Evolutionary conservation across 2,329 filamentous ascomycete species (phyloP), one percentile per base, ranked within the genome.

Genomic region (Ascochyta lentis): DNA sequence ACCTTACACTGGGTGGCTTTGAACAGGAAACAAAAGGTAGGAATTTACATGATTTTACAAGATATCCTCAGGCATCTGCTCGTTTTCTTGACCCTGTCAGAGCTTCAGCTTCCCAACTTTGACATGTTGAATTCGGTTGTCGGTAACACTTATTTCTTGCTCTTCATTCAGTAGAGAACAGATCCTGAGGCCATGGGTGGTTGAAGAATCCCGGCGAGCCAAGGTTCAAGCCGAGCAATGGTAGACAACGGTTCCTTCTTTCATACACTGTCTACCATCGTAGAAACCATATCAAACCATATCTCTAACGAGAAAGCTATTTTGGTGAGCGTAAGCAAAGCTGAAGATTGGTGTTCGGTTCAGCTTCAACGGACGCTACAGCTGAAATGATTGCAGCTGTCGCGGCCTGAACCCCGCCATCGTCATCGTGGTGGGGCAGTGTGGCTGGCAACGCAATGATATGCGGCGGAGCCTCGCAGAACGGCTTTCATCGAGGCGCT

Each of bases 401-500:
- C 41, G 41, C 42, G 33, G 38, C 26, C 31, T 34, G 26, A 35
- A 35, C 53, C 48, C 44, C 54, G 41, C 40, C 49, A 45, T 49
- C 54, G 45, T 49, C 54, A 49, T 49, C 40, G 23, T 26, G 26
- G 55, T 34, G 55, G 49, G 55, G 55, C 55, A 57, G 13, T 58
- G 49, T 52, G 48, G 49, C 54, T 42, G 24, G 42, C 39, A 24
- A 53, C 49, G 40, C 49, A 58, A 42, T 33, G 27, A 39, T 24
- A 26, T 34, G 45, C 24, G 49, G 49, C 49, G 50, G 22, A 50
- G 46, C 55, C 24, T 49, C 26, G 33, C 38, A 33, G 16, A 31
- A 41, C 4, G n/a, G 27, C 40, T 29, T 47, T 40, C 29, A 43
- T 23, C 12, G 23, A 35, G 37, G 27, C 38, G 22, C 54, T 52